phyloP scores from a whole-genome alignment of 2,329 filamentous ascomycete genomes.

The Penicillium sp. region DNA sequence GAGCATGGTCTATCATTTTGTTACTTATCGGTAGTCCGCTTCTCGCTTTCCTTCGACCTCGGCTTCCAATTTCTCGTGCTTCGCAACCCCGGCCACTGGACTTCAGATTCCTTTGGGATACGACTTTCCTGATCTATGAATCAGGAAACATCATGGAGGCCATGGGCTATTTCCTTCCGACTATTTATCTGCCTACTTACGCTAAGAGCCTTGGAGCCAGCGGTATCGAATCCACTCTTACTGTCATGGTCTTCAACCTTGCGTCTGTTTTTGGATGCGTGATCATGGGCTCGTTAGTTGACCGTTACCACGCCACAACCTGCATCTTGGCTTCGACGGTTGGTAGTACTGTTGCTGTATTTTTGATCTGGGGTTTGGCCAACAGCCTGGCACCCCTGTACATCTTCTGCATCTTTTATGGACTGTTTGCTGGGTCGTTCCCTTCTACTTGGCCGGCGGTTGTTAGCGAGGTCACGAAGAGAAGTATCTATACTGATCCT shows the following conservation, averaged over 20 bases:
- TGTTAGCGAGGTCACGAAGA: slow-evolving; percentile 43
- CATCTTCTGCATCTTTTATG: slow-evolving; percentile 46
- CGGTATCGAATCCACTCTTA: slow-evolving; percentile 24
- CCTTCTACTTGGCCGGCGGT: slow-evolving; percentile 48
- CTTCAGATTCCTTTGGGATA: slow-evolving; percentile 35
- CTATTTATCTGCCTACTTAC: slow-evolving; percentile 41
- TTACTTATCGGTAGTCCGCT: slow-evolving; percentile 23
- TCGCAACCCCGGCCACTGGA: slow-evolving; percentile 40
- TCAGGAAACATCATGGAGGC: slow-evolving; percentile 43
- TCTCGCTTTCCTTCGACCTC: slow-evolving; percentile 43
- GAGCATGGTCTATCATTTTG: slow-evolving; percentile 41
- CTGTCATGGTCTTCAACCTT: slow-evolving; percentile 35
- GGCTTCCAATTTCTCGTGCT: slow-evolving; percentile 35
- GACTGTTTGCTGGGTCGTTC: slow-evolving; percentile 48
- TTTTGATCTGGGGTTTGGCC: slow-evolving; percentile 51
- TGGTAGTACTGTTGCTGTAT: slow-evolving; percentile 43
- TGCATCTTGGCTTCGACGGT: slow-evolving; percentile 44
- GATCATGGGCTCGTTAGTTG: slow-evolving; percentile 40
- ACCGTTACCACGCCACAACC: slow-evolving; percentile 41
- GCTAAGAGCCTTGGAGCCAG: slow-evolving; percentile 30
- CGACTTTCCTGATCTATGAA: slow-evolving; percentile 50
- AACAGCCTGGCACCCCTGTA: slow-evolving; percentile 42
- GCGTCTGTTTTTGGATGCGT: slow-evolving; percentile 34
- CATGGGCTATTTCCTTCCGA: slow-evolving; percentile 40
- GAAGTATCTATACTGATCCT: slow-evolving; percentile 40